Base-by-base conservation (phyloP, 805 yeast genomes). In the Wilhelminamyces savonicus region DNA sequence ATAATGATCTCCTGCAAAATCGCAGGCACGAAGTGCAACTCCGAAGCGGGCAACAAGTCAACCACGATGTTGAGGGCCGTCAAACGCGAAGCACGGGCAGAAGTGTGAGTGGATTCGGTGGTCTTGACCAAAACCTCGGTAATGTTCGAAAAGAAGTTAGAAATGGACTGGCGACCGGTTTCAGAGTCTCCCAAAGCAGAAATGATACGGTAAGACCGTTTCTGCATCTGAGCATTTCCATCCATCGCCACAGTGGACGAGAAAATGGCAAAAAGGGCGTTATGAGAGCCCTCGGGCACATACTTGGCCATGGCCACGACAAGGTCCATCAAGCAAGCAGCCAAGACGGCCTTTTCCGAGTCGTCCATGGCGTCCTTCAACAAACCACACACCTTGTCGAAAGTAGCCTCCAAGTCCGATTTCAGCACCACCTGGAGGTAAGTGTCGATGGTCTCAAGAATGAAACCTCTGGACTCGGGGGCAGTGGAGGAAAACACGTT, bases 401-500 rank as follows among this genome's bases (percentile, higher is more conserved):
- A 92, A 14, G 94, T 82, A 29, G 63, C 67, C 33, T 71, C 74
- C 39, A 92, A 61, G 40, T 85, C 95, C 13, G 67, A 74, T 17
- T 70, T 59, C 1, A 78, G 65, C 7, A 87, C 73, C 22, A 90
- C 77, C 37, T 77, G 74, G 36, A 92, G 63, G 54, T 80, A 88
- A 0, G 78, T 71, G 44, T 86, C 88, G 45, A 90, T 84, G 7
- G 96, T 78, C 38, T 90, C 97, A 35, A 87, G 68, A 29, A 92
- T 76, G 53, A 70, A 86, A 9, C 85, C 83, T 55, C 97, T 76
- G 11, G 86, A 72, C 31, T 84, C 92, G 22, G 92, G 81, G 26
- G 75, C 60, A 8, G 97, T 87, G 43, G 87, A 88, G n/a, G 90
- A 76, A 57, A 83, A 92, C 12, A 92, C 94, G 47, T 92, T 92